phyloP scores from a whole-genome alignment of 768 basidiomycete genomes.

The Amanita inopinata region DNA sequence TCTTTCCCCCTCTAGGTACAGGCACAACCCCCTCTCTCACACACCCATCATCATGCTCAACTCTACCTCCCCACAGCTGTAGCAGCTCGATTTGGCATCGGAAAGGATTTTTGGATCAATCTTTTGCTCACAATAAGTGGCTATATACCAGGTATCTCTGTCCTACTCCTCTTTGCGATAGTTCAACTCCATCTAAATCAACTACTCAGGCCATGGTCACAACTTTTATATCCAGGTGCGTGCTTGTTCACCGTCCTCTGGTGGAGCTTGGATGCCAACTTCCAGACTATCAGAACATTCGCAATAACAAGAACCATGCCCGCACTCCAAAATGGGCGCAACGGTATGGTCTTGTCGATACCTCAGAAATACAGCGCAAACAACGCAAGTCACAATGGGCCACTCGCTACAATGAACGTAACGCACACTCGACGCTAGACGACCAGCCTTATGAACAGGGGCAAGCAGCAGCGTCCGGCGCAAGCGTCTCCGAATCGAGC shows the following conservation, averaged over 20 bases:
- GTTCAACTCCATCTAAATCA: slow-evolving; percentile 8
- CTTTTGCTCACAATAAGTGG: slow-evolving; percentile 81
- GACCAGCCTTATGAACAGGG: slow-evolving; percentile 72
- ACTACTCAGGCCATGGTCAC: slow-evolving; percentile 66
- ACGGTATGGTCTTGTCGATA: slow-evolving; percentile 83
- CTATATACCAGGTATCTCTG: slow-evolving; percentile 69
- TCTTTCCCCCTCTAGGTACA: slow-evolving; percentile 87
- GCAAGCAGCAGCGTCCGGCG: slow-evolving; percentile 36
- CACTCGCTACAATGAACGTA: slow-evolving; percentile 73
- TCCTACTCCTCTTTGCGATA: background rate
- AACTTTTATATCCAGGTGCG: slow-evolving; percentile 86
- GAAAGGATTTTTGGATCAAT: slow-evolving; percentile 87
- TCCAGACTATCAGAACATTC: slow-evolving; percentile 58
- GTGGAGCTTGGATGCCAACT: slow-evolving; percentile 2
- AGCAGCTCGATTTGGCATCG: slow-evolving; percentile 87
- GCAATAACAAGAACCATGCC: slow-evolving; percentile 88
- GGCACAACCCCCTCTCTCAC: too few species aligned
- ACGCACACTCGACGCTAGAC: slow-evolving; percentile 58
- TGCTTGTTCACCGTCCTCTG: slow-evolving; percentile 1
- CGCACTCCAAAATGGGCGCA: slow-evolving; percentile 96
- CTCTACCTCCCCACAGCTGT: slow-evolving; percentile 49
- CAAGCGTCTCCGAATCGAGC: slow-evolving; percentile 17
- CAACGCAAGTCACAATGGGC: slow-evolving; percentile 84
- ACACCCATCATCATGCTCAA: slow-evolving; percentile 1
- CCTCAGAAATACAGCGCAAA: slow-evolving; percentile 66